Evolutionary conservation across 1,284 basidiomycete species (phyloP), one percentile per base, ranked within the genome.

Genomic region (Mycena citricolor): DNA sequence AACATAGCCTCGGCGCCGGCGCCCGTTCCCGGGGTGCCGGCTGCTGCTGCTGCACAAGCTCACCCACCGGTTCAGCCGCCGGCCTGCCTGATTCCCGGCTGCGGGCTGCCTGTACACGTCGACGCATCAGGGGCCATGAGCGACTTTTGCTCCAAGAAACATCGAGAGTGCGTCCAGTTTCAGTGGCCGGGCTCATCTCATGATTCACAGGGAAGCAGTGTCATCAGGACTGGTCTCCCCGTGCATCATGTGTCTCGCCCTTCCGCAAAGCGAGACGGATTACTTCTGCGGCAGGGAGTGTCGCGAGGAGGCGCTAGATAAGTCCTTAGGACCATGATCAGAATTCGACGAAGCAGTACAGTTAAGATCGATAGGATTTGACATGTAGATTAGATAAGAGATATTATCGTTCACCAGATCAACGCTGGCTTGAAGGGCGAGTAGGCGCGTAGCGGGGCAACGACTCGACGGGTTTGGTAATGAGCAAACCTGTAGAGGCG

Each of bases 381-480:
- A n/a, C n/a, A n/a, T n/a, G n/a, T n/a, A n/a, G n/a, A n/a, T n/a
- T n/a, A n/a, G n/a, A n/a, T n/a, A n/a, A n/a, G n/a, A n/a, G n/a
- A n/a, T n/a, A n/a, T n/a, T n/a, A n/a, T n/a, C n/a, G n/a, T n/a
- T n/a, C n/a, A n/a, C n/a, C n/a, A n/a, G n/a, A n/a, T n/a, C n/a
- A n/a, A n/a, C n/a, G n/a, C n/a, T n/a, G n/a, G 38, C 29, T 44
- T 3, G 33, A 22, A 1, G 31, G 37, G 21, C 50, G 50, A 20
- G 32, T 54, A 5, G 57, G 42, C 17, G 64, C 68, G 52, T 82
- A 81, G 28, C 75, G 68, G 1, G 82, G 77, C 21, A 83, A 66
- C 4, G 80, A 73, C 58, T 84, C 81, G 21, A 71, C 63, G 0
- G 83, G 83, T 43, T 66, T 77, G 22, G 68, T 66, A 47, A 81